Evolutionary conservation across 176 grass and related monocot genomes (phyloP).

Genomic region (Musa troglodytarum): DNA sequence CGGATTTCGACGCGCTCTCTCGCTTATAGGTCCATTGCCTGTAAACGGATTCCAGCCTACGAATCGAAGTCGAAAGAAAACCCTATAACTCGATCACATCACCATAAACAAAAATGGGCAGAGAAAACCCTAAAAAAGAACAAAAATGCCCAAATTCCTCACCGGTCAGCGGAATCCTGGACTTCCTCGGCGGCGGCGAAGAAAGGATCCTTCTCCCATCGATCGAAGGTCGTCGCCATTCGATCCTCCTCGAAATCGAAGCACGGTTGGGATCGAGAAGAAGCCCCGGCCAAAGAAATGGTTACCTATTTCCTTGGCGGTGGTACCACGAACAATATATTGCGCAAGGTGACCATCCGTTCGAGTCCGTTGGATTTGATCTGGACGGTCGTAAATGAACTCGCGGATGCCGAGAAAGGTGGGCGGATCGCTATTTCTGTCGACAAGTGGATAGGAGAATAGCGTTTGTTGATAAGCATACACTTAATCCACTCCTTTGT

Average conservation of each 20-base stretch:
- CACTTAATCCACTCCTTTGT: no score
- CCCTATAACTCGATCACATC: no score
- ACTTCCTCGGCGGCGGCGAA: constrained; percentile 15
- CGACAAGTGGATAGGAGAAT: no score
- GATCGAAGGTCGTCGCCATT: constrained; percentile 15
- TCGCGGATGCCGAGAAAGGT: no score
- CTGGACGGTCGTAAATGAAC: no score
- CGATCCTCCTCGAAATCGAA: background rate
- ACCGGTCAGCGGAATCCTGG: constrained; percentile 18
- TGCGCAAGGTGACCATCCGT: no score
- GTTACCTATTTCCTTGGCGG: no score
- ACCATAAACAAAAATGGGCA: background rate
- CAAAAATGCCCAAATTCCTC: background rate
- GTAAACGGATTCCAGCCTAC: constrained; percentile 17
- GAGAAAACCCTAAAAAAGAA: background rate
- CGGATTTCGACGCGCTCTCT: background rate
- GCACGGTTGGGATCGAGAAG: background rate
- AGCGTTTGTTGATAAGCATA: no score
- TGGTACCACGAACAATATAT: no score
- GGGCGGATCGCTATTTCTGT: no score
- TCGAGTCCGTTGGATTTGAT: no score
- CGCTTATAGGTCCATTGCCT: background rate
- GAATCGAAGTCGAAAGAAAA: background rate
- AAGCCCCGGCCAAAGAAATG: background rate
- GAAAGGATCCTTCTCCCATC: constrained; percentile 22